These are phyloP conservation scores for slime mould (Dictyostelium discoideum) DNA, from an alignment of 78 protist genomes.

Conservation along the genomic window dicty_2.7 NC_007088.5:1035001-1035500, in stretches of 20 bases:
- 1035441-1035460: neutral
- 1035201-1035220: slow-evolving; percentile 4
- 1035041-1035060: neutral
- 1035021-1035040: neutral
- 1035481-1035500: slow-evolving; percentile 89
- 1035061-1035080: neutral
- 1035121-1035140: neutral
- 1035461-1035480: slow-evolving; percentile 33
- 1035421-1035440: neutral
- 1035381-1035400: slow-evolving; percentile 85
- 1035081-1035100: neutral
- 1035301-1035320: slow-evolving; percentile 87
- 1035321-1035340: slow-evolving; percentile 69
- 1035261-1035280: slow-evolving; percentile 78
- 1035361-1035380: slow-evolving; percentile 87
- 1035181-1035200: slow-evolving; percentile 1
- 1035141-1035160: neutral
- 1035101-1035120: neutral
- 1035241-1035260: slow-evolving; percentile 87
- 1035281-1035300: slow-evolving; percentile 85
- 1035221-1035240: slow-evolving; percentile 90
- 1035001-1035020: neutral
- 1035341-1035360: slow-evolving; percentile 85
- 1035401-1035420: slow-evolving; percentile 83
- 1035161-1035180: neutral